phyloP scores from a whole-genome alignment of 2,329 filamentous ascomycete species.

The Metarhizium guizhouense region DNA sequence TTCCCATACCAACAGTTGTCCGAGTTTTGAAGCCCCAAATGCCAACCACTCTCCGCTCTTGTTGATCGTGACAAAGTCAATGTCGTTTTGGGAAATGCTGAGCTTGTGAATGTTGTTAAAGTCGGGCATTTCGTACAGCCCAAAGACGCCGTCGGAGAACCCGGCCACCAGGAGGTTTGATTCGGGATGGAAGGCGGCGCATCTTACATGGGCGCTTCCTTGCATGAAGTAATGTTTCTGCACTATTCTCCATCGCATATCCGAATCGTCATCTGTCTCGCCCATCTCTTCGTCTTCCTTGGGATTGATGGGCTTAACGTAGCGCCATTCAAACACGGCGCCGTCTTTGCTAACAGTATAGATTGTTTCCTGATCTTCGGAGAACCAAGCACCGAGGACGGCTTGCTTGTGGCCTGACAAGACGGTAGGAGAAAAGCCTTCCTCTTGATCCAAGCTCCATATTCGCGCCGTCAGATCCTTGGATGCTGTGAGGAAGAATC shows the following conservation, averaged over 20 bases:
- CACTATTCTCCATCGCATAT: slow-evolving; percentile 85
- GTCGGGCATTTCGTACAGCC: slow-evolving; percentile 88
- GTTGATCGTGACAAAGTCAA: slow-evolving; percentile 92
- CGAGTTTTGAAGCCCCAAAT: slow-evolving; percentile 89
- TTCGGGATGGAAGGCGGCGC: slow-evolving; percentile 78
- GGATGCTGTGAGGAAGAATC: slow-evolving; percentile 87
- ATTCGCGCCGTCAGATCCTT: slow-evolving; percentile 89
- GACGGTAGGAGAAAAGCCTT: slow-evolving; percentile 82
- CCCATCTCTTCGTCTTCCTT: slow-evolving; percentile 52
- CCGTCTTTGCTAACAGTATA: slow-evolving; percentile 97
- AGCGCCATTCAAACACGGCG: slow-evolving; percentile 92
- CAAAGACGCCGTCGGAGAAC: slow-evolving; percentile 91
- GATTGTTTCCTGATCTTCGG: slow-evolving; percentile 85
- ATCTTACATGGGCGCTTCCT: slow-evolving; percentile 75
- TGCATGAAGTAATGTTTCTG: slow-evolving; percentile 92
- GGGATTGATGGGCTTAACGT: slow-evolving; percentile 51
- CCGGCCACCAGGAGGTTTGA: slow-evolving; percentile 92
- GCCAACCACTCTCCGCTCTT: slow-evolving; percentile 93
- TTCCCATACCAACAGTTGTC: slow-evolving; percentile 97
- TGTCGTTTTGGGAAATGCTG: slow-evolving; percentile 94
- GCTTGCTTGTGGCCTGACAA: slow-evolving; percentile 84
- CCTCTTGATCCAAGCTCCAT: slow-evolving; percentile 86
- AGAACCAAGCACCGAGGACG: slow-evolving; percentile 95
- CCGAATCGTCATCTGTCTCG: slow-evolving; percentile 48
- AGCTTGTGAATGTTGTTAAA: slow-evolving; percentile 90